These are phyloP conservation scores for Phoma sp. DNA, from an alignment of 2,329 filamentous ascomycete species.

Conservation along the genomic window DNA sequence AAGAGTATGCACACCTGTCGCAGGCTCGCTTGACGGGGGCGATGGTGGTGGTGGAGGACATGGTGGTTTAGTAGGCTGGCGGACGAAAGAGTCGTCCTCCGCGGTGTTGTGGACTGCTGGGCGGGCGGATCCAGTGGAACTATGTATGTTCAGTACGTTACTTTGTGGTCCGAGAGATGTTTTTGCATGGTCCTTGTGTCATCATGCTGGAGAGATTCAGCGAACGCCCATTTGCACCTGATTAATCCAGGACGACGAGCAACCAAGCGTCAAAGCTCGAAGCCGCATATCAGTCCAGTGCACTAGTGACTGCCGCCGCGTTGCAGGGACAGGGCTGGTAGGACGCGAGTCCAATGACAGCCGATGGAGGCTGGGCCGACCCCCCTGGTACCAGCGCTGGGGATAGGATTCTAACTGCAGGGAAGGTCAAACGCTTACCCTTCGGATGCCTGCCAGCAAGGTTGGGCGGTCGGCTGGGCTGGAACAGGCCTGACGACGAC, in stretches of 20 bases:
- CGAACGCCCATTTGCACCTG: constrained; percentile 39
- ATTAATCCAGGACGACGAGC: constrained; percentile 41
- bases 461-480: constrained; percentile 36
- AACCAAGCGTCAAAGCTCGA: constrained; percentile 40
- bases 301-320: constrained; percentile 38
- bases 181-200: constrained; percentile 41
- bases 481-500: constrained; percentile 30
- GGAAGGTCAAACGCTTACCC: constrained; percentile 36
- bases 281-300: constrained; percentile 35
- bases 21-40: constrained; percentile 51
- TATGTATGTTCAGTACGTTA: constrained; percentile 40
- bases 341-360: constrained; percentile 29
- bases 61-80: constrained; percentile 27
- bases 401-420: constrained; percentile 35
- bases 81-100: constrained; percentile 30
- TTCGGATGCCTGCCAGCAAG: constrained; percentile 32
- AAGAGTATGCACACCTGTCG: constrained; percentile 45
- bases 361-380: constrained; percentile 29
- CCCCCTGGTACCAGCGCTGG: constrained; percentile 32
- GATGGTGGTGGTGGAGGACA: constrained; percentile 42
- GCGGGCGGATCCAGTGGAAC: constrained; percentile 36
- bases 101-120: constrained; percentile 29
- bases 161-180: constrained; percentile 34
- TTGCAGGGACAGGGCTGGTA: constrained; percentile 30
- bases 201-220: constrained; percentile 36